A percentile compares a stretch with the other conserved stretches of the same genome.
phyloP scores from a whole-genome alignment of 2,329 filamentous ascomycete genomes.

The Claviceps citrina region DNA sequence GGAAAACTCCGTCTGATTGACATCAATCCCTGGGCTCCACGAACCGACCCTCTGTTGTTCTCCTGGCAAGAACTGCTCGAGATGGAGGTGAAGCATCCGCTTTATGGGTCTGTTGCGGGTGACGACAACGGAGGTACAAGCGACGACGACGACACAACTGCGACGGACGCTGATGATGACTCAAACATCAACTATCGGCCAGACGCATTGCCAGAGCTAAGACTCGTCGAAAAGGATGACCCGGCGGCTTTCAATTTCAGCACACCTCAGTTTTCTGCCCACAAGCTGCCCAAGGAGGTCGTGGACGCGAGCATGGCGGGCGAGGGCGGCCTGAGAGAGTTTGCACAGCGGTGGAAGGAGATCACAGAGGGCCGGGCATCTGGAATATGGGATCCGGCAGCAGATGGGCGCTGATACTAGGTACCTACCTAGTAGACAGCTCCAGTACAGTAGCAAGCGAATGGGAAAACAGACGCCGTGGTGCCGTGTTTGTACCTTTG shows the following conservation, averaged over 20 bases:
- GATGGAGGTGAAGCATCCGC: conserved; percentile 44
- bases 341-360: conserved; percentile 60
- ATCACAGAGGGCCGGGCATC: conserved; percentile 29
- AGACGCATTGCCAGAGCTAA: conserved; percentile 58
- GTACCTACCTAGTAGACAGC: too few relatives aligned
- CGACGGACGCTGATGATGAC: conserved; percentile 24
- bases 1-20: conserved; percentile 75
- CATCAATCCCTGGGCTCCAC: conserved; percentile 83
- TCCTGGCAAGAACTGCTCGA: conserved; percentile 76
- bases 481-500: too few relatives aligned
- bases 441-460: not conserved
- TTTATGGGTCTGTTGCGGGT: conserved; percentile 30
- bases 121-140: conserved; percentile 17
- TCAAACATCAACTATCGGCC: conserved; percentile 33
- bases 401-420: conserved; percentile 3
- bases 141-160: conserved; percentile 23
- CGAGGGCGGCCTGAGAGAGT: conserved; percentile 65
- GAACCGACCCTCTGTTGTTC: conserved; percentile 81
- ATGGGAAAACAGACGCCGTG: conserved; percentile 3
- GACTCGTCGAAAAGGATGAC: conserved; percentile 69
- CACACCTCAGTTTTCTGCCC: conserved; percentile 78
- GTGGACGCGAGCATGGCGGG: conserved; percentile 56
- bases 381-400: conserved; percentile 24
- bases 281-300: conserved; percentile 88
- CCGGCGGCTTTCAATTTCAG: conserved; percentile 78